Percentiles rank a stretch among this genome's conserved stretches.
phyloP scores from a whole-genome alignment of 768 basidiomycete species.

The Steccherinum ochraceum region DNA sequence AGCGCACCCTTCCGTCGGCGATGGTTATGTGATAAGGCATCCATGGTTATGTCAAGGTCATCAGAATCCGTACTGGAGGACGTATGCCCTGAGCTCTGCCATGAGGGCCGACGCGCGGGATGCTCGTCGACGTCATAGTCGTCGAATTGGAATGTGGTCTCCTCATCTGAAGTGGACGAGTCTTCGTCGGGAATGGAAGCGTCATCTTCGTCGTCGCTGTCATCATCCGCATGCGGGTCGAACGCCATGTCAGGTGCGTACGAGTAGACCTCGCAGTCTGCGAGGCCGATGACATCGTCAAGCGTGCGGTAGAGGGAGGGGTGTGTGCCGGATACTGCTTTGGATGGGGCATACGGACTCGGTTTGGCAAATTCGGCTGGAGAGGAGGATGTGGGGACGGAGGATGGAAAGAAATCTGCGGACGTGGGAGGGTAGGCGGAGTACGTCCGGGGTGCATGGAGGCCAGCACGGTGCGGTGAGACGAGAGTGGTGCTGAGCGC shows the following conservation, averaged over 20 bases:
- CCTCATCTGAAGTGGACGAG: constrained; percentile 54
- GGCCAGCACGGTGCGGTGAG: constrained; percentile 61
- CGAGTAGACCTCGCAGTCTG: constrained; percentile 93
- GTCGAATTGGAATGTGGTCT: constrained; percentile 73
- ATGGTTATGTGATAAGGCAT: constrained; percentile 32
- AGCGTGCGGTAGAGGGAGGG: constrained; percentile 83
- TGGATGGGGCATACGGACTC: constrained; percentile 66
- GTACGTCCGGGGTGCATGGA: constrained; percentile 71
- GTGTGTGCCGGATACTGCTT: constrained; percentile 77
- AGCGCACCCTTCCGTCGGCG: constrained; percentile 67
- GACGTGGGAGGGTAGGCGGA: constrained; percentile 78
- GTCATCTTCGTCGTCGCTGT: constrained; percentile 75
- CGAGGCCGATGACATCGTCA: constrained; percentile 83
- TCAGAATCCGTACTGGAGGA: constrained; percentile 22
- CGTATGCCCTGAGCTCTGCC: constrained; percentile 21
- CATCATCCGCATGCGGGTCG: constrained; percentile 88
- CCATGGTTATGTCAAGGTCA: constrained; percentile 29
- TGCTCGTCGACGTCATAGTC: constrained; percentile 69
- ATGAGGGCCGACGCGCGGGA: constrained; percentile 9
- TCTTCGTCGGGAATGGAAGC: constrained; percentile 60
- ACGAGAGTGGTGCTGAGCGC: constrained; percentile 79
- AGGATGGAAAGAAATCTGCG: constrained; percentile 70
- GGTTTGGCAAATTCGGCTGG: constrained; percentile 47
- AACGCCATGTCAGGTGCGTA: constrained; percentile 90
- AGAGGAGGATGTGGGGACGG: constrained; percentile 64